Conservation (phyloP, 208 protist species). For the Phytomonas serpens region DNA sequence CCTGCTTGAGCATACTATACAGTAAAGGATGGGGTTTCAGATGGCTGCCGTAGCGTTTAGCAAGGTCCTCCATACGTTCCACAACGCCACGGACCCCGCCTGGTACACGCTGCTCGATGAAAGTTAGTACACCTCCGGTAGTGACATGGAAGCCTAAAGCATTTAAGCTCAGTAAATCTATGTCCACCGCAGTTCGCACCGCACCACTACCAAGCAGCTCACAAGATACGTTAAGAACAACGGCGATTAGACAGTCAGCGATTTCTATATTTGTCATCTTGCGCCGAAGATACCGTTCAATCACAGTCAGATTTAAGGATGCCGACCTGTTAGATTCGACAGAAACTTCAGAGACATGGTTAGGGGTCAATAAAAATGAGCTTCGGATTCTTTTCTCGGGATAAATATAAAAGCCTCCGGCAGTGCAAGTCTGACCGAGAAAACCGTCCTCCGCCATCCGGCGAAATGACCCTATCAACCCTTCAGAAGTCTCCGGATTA, state of each 20-base stretch:
- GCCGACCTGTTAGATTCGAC: background rate
- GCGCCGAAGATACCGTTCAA: conserved; percentile 25
- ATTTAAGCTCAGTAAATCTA: conserved; percentile 48
- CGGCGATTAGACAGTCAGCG: conserved; percentile 45
- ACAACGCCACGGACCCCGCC: conserved; percentile 26
- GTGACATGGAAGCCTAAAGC: conserved; percentile 52
- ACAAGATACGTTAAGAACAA: conserved; percentile 52
- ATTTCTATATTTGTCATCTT: conserved; percentile 24
- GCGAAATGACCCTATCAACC: background rate
- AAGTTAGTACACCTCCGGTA: conserved; percentile 48
- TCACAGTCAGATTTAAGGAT: conserved; percentile 15
- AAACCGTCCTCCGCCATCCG: conserved; percentile 38
- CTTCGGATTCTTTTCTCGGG: background rate
- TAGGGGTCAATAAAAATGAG: conserved; percentile 1
- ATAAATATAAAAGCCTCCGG: conserved; percentile 48
- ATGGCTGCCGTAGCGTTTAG: conserved; percentile 30
- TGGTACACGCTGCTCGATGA: conserved; percentile 26
- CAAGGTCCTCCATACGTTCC: conserved; percentile 27
- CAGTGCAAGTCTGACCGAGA: conserved; percentile 15
- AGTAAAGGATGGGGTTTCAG: conserved; percentile 56
- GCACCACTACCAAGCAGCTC: conserved; percentile 36
- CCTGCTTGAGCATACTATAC: conserved; percentile 25
- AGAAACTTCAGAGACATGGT: background rate
- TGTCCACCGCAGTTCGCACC: conserved; percentile 31
- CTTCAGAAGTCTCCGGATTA: conserved; percentile 12